phyloP scores from a whole-genome alignment of 1,139 yeast species.

The Hemisphaericaspora subhashii region DNA sequence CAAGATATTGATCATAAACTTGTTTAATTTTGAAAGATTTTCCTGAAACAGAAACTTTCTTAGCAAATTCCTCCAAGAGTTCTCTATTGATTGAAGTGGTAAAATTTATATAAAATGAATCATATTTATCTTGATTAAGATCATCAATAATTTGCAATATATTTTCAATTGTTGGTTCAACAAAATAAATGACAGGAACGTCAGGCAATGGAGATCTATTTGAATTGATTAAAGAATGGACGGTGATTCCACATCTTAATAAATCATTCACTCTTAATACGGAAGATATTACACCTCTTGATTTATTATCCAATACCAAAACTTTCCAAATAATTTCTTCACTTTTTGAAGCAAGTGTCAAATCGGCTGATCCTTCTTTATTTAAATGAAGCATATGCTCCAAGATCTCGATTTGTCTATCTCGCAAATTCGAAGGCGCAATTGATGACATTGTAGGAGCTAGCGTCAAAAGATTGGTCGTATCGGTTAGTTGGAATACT shows the following conservation, averaged over 20 bases:
- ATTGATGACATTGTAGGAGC: slow-evolving; percentile 19
- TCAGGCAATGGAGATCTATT: slow-evolving; percentile 82
- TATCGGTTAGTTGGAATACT: too few species aligned
- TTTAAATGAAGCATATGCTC: slow-evolving; percentile 85
- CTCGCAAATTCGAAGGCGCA: slow-evolving; percentile 28
- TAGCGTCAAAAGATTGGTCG: not conserved
- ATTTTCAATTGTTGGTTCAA: slow-evolving; percentile 83
- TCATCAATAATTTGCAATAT: slow-evolving; percentile 69
- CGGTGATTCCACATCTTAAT: slow-evolving; percentile 84
- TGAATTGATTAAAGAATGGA: slow-evolving; percentile 72
- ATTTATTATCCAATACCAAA: slow-evolving; percentile 75
- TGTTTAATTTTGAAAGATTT: slow-evolving; percentile 73
- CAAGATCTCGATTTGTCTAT: slow-evolving; percentile 47
- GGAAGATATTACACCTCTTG: slow-evolving; percentile 84
- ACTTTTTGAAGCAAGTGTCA: slow-evolving; percentile 51
- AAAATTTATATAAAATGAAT: slow-evolving; percentile 79
- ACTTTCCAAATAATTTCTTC: slow-evolving; percentile 89
- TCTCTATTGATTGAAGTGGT: slow-evolving; percentile 77
- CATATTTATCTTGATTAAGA: slow-evolving; percentile 70
- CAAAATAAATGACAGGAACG: slow-evolving; percentile 90
- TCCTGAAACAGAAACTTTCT: slow-evolving; percentile 71
- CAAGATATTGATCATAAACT: slow-evolving; percentile 90
- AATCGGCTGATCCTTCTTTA: slow-evolving; percentile 53
- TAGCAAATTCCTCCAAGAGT: slow-evolving; percentile 84
- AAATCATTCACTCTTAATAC: slow-evolving; percentile 89